Evolutionary conservation across 202 grass and related monocot genomes (phyloP).

Genomic region (Setaria italica): DNA sequence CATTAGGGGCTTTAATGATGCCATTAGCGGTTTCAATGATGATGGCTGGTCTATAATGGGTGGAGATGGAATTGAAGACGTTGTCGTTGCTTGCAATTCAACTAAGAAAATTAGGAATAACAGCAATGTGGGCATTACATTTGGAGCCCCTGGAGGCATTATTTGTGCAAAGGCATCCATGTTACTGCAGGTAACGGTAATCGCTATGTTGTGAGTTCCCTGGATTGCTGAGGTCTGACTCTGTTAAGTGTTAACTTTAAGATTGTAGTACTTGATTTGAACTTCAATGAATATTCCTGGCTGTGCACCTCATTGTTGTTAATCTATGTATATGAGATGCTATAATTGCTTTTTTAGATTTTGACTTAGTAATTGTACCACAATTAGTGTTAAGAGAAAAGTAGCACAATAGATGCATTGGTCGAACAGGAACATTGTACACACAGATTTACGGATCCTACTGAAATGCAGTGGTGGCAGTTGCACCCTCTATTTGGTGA

Average conservation of each 20-base stretch:
- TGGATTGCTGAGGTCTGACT: not conserved
- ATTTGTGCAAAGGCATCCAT: slow-evolving; percentile 99
- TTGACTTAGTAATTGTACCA: not conserved
- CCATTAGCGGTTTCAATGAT: slow-evolving; percentile 93
- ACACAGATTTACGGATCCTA: not conserved
- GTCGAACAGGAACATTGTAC: not conserved
- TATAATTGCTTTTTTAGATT: slow-evolving; percentile 11
- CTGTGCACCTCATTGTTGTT: not conserved
- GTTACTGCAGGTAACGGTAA: slow-evolving; percentile 75
- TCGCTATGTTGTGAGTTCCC: not conserved
- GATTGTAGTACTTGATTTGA: slow-evolving; percentile 8
- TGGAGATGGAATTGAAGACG: slow-evolving; percentile 88
- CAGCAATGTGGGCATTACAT: slow-evolving; percentile 51
- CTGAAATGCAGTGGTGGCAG: too few relatives aligned
- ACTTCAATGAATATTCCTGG: slow-evolving; percentile 15
- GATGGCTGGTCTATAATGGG: slow-evolving; percentile 89
- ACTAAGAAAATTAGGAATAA: slow-evolving; percentile 73
- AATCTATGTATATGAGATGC: slow-evolving; percentile 9
- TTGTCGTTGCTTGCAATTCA: slow-evolving; percentile 77
- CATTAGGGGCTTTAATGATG: slow-evolving; percentile 92
- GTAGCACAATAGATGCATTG: not conserved
- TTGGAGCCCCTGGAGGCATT: slow-evolving; percentile 73
- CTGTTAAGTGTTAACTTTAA: not conserved
- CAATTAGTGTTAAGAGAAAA: not conserved
- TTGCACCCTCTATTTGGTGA: not conserved